These are phyloP conservation scores for Metarhizium brunneum DNA, from an alignment of 2,329 filamentous ascomycete species.

Conservation along the genomic window DNA sequence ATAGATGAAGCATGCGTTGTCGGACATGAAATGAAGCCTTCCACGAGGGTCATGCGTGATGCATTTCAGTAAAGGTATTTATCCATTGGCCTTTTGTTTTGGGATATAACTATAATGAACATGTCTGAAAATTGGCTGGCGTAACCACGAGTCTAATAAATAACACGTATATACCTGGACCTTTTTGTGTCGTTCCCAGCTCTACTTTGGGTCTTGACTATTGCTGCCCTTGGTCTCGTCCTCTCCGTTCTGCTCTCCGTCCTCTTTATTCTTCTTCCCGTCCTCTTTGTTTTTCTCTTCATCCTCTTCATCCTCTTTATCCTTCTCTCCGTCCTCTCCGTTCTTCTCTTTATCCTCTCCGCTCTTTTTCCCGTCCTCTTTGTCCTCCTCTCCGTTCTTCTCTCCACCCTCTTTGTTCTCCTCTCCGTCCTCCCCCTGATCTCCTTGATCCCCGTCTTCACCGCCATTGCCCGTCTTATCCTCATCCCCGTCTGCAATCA, in stretches of 20 bases:
- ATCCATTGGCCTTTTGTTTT: not conserved
- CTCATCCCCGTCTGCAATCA: conserved; percentile 36
- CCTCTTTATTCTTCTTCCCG: not conserved
- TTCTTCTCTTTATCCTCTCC: not conserved
- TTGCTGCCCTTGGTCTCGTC: too few species aligned
- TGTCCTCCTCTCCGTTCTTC: not conserved
- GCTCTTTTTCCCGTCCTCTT: not conserved
- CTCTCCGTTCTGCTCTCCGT: not conserved
- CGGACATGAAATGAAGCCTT: not conserved
- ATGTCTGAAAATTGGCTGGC: not conserved
- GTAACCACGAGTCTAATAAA: not conserved
- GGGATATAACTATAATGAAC: too few species aligned
- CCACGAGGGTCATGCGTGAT: not conserved
- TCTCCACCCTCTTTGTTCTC: conserved; percentile 1
- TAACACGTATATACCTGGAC: too few species aligned
- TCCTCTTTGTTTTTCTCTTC: not conserved
- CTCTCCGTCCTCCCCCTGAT: conserved; percentile 4
- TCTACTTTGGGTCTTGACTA: conserved; percentile 3
- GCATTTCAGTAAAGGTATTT: not conserved
- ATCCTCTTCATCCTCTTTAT: not conserved
- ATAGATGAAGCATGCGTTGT: not conserved
- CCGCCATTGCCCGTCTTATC: conserved; percentile 14
- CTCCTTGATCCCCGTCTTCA: conserved; percentile 14
- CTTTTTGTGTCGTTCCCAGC: not conserved
- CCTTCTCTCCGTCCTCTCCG: not conserved